A percentile compares a stretch with the other conserved stretches of the same genome.
phyloP scores from a whole-genome alignment of 2,329 filamentous ascomycete genomes.

The Botrytis medusae region DNA sequence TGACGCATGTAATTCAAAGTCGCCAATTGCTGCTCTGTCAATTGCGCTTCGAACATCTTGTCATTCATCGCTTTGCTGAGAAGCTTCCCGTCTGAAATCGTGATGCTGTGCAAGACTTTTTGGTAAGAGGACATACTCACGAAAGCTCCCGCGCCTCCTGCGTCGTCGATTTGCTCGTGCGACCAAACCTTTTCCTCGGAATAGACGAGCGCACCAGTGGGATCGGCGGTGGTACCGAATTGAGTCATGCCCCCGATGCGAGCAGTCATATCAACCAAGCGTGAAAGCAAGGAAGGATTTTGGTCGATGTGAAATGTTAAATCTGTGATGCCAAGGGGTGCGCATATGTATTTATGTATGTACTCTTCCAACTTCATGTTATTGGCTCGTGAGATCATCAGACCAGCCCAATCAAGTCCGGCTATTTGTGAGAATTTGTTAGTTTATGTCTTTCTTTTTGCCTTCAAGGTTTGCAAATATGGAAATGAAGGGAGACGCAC shows the following conservation, averaged over 20 bases:
- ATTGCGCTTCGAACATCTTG: slow-evolving; percentile 25
- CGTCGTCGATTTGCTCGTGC: slow-evolving; percentile 11
- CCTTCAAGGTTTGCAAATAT: neutral
- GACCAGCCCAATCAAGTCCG: slow-evolving; percentile 54
- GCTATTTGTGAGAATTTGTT: slow-evolving; percentile 25
- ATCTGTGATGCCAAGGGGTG: slow-evolving; percentile 20
- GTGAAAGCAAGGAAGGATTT: slow-evolving; percentile 14
- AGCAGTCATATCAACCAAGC: slow-evolving; percentile 16
- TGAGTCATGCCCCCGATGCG: slow-evolving; percentile 16
- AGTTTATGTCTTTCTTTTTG: neutral
- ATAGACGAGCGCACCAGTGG: neutral
- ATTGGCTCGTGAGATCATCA: slow-evolving; percentile 47
- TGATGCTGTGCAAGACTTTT: slow-evolving; percentile 24
- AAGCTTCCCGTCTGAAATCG: slow-evolving; percentile 22
- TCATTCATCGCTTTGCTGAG: slow-evolving; percentile 16
- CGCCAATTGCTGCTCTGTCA: neutral
- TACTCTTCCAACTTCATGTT: slow-evolving; percentile 27
- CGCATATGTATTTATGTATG: slow-evolving; percentile 29
- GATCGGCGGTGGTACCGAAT: slow-evolving; percentile 11
- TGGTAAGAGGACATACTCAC: slow-evolving; percentile 16
- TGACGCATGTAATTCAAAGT: neutral
- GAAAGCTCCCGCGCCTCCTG: slow-evolving; percentile 19
- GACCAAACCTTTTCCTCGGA: neutral
- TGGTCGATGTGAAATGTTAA: slow-evolving; percentile 26
- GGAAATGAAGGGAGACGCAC: slow-evolving; percentile 53